These are phyloP conservation scores for Akanthomyces muscarius DNA, from an alignment of 2,329 filamentous ascomycete genomes.

Conservation along the genomic window DNA sequence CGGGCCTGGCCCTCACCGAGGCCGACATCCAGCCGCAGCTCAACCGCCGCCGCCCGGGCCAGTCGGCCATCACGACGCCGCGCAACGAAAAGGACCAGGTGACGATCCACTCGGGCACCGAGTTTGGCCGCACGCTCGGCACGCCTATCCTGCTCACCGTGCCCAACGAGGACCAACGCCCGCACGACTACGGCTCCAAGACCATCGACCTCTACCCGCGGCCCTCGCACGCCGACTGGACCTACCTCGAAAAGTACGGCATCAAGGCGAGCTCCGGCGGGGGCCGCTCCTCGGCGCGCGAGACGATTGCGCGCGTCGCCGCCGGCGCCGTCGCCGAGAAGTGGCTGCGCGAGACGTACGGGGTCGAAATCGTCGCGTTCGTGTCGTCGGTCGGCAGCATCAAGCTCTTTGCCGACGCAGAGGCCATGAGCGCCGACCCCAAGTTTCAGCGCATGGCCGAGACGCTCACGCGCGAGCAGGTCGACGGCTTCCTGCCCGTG, in stretches of 20 bases:
- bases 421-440: slow-evolving; percentile 74
- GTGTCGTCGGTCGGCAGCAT: slow-evolving; percentile 74
- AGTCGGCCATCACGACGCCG: slow-evolving; percentile 85
- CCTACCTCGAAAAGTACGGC: slow-evolving; percentile 95
- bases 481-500: slow-evolving; percentile 81
- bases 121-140: slow-evolving; percentile 83
- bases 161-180: slow-evolving; percentile 87
- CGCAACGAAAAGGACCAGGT: slow-evolving; percentile 90
- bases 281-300: slow-evolving; percentile 84
- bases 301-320: slow-evolving; percentile 91
- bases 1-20: slow-evolving; percentile 80
- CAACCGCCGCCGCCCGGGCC: slow-evolving; percentile 83
- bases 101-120: slow-evolving; percentile 87
- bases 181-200: slow-evolving; percentile 82
- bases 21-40: slow-evolving; percentile 91
- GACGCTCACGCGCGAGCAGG: slow-evolving; percentile 66
- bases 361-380: slow-evolving; percentile 88
- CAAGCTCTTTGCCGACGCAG: slow-evolving; percentile 30
- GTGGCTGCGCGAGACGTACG: slow-evolving; percentile 75
- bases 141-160: slow-evolving; percentile 87
- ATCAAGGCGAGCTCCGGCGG: slow-evolving; percentile 88
- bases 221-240: slow-evolving; percentile 93
- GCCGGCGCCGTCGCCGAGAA: slow-evolving; percentile 92
- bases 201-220: slow-evolving; percentile 92
- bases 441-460: slow-evolving; percentile 72